These are phyloP conservation scores for Ceratobasidium theobromae DNA, from an alignment of 1,284 basidiomycete genomes.

Conservation along the genomic window DNA sequence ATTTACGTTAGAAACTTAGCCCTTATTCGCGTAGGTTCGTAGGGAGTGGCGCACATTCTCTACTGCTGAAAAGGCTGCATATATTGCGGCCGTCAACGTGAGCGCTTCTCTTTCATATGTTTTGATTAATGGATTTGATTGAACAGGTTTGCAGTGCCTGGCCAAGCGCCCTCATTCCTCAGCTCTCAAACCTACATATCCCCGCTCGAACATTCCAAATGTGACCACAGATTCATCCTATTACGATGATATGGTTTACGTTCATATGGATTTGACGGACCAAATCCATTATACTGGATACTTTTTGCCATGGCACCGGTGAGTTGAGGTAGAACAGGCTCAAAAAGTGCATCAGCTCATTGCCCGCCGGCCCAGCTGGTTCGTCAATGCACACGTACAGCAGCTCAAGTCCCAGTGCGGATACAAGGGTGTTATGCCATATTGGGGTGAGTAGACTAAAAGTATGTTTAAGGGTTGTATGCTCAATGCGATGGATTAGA, in stretches of 20 bases:
- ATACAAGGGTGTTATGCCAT: slow-evolving; percentile 21
- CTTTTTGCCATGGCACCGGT: slow-evolving; percentile 27
- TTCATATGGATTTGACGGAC: slow-evolving; percentile 28
- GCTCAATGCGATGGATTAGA: neutral
- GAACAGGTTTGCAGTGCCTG: slow-evolving; percentile 1
- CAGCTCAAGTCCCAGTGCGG: slow-evolving; percentile 28
- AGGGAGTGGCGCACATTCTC: slow-evolving; percentile 15
- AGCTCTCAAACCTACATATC: slow-evolving; percentile 13
- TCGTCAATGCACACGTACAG: slow-evolving; percentile 8
- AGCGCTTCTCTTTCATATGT: neutral
- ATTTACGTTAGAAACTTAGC: neutral
- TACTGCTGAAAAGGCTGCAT: slow-evolving; percentile 15
- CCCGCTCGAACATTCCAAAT: slow-evolving; percentile 19
- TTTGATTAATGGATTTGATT: neutral
- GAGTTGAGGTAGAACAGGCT: neutral
- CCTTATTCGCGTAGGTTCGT: neutral
- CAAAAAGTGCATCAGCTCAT: neutral
- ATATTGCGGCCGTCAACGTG: slow-evolving; percentile 26
- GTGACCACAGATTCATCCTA: slow-evolving; percentile 19
- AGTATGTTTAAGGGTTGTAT: neutral
- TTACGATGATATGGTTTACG: slow-evolving; percentile 15
- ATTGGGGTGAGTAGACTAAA: slow-evolving; percentile 23
- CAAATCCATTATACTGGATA: slow-evolving; percentile 30
- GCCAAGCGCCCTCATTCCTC: slow-evolving; percentile 13
- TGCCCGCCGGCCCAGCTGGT: slow-evolving; percentile 23